Base-by-base conservation (phyloP, 768 basidiomycete species). In the Tricholoma matsutake region DNA sequence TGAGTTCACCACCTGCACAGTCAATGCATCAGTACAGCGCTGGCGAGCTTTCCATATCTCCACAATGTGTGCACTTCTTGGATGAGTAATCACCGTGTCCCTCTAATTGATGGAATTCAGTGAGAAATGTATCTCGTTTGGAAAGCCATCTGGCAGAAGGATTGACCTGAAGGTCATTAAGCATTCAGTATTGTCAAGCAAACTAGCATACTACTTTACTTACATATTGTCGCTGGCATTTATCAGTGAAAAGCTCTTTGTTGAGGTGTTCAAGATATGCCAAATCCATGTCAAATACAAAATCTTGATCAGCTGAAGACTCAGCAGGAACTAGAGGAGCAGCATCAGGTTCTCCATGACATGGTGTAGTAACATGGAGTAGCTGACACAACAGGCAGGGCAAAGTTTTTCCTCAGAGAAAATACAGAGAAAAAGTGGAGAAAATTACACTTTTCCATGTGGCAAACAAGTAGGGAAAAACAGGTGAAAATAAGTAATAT, bases 71-170 rank as follows among this genome's bases (percentile, higher is more conserved):
- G 31, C 58, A 59, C 9, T 3, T 25, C 11, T 4, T 28, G 2
- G 16, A 32, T 5, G 28, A 18, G 14, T 28, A 54, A 43, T 59
- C 57, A 29, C 63, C 63, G 34, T 34, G 55, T 37, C 63, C 55
- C n/a, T 61, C 60, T 11, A 31, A 49, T 16, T 35, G 43, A 10
- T 49, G 35, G 31, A 34, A 20, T 51, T 61, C 55, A 6, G 60
- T n/a, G 16, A 60, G 29, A 18, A 56, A 60, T 13, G 11, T 22
- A 34, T 60, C 59, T 0, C 54, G 54, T 16, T 61, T 45, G 9
- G 31, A 35, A 14, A 61, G 32, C 54, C 60, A 61, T n/a, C 43
- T 22, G 18, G 29, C 25, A 7, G 52, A 10, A 9, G 60, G 54
- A 16, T 61, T 49, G 34, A 56, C 16, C 60, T 61, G 34, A 20